Base-by-base conservation (phyloP, 805 yeast genomes). In the Candida montana region DNA sequence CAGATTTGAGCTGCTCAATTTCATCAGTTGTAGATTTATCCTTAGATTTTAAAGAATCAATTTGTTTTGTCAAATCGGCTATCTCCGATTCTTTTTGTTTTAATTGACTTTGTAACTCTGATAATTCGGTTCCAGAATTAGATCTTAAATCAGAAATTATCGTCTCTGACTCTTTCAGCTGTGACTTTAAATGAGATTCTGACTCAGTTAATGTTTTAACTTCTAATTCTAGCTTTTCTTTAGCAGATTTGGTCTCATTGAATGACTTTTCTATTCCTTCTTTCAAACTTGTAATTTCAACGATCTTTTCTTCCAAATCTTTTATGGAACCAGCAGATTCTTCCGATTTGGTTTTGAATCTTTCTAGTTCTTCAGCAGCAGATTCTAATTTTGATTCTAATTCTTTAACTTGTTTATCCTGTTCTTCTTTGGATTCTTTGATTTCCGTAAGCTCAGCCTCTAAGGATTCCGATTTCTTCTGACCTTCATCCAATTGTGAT, bases 1-100 rank as follows among this genome's bases (percentile, higher is more conserved):
- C 42, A 20, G 48, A 23, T 11, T 48, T 35, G 32, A 52, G 35
- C 19, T 47, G 45, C 23, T 37, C 35, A 31, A 39, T 37, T 31
- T 42, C 32, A 5, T 24, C 17, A 20, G 19, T 27, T 39, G 41
- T 48, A 30, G 33, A 6, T 20, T 39, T 37, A 18, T 37, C 35
- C 16, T 40, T 39, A 12, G 39, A 8, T 16, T 32, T 39, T 4
- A 44, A 20, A 6, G 31, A 10, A 1, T 33, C 35, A 37, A 39
- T 18, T 19, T 45, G 33, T 15, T 35, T 31, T 12, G 23, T 37
- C 9, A 44, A 19, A 8, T 37, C 8, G 1, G 37, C 37, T 31
- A 46, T 21, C 26, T 42, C 35, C 33, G 37, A 24, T 27, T 36
- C 43, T 28, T 39, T 28, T 27, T 29, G 38, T 10, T 35, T 18